A percentile compares a stretch with the other conserved stretches of the same genome.
phyloP scores from a whole-genome alignment of 179 eudicot species.

The Beta macrorhiza region DNA sequence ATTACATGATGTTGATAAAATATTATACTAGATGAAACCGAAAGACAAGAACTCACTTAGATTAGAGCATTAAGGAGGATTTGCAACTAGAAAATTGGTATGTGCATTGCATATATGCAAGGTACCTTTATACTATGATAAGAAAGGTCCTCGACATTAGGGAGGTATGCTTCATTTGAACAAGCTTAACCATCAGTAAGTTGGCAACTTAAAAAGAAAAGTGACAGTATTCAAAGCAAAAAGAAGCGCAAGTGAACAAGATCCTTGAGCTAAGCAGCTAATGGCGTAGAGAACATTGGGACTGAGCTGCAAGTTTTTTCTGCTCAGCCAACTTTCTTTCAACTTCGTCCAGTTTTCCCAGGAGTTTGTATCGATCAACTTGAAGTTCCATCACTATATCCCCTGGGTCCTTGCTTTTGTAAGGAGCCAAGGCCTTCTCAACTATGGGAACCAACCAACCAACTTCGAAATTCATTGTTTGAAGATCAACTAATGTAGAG shows the following conservation, averaged over 20 bases:
- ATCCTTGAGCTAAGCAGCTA: neutral
- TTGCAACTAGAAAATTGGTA: no score
- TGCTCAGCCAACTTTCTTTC: constrained; percentile 2
- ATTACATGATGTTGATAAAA: neutral
- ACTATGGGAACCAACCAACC: constrained; percentile 19
- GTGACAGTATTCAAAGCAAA: neutral
- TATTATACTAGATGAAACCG: no score
- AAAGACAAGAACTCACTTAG: no score
- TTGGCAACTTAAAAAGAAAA: neutral
- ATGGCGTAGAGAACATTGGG: neutral
- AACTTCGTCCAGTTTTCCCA: neutral
- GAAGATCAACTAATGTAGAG: constrained; percentile 9
- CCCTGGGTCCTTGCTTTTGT: constrained; percentile 11
- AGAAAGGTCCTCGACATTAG: neutral
- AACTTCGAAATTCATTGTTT: neutral
- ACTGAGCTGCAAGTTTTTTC: neutral
- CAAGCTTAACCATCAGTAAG: neutral
- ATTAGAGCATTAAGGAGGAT: no score
- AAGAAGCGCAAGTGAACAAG: neutral
- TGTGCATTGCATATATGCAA: no score
- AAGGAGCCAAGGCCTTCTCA: constrained; percentile 9
- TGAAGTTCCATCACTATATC: constrained; percentile 2
- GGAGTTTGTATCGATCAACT: constrained; percentile 1
- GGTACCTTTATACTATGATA: no score
- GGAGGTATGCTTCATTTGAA: neutral